Evolutionary conservation across 2,329 filamentous ascomycete genomes (phyloP).

Genomic region (Aurifilum marmelostoma): DNA sequence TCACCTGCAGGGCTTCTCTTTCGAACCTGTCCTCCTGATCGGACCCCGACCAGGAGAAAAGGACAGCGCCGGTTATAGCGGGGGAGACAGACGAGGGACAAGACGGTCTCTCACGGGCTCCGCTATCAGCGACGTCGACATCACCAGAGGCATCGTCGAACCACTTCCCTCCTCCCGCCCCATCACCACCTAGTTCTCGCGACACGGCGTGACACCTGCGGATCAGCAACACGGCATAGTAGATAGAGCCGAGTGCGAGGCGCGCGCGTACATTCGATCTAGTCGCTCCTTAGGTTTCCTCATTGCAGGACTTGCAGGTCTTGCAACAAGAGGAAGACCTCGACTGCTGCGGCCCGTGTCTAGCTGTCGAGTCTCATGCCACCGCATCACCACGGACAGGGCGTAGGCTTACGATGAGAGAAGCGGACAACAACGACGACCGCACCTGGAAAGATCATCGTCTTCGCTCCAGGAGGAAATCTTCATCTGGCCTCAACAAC

Average conservation of each 20-base stretch:
- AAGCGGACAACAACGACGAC: constrained; percentile 15
- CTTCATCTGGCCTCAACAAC: constrained; percentile 17
- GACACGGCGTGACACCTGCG: not conserved
- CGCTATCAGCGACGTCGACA: not conserved
- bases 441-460: constrained; percentile 11
- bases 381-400: not conserved
- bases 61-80: not conserved
- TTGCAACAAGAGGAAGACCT: not conserved
- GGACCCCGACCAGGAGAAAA: not conserved
- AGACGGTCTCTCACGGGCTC: not conserved
- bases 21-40: not conserved
- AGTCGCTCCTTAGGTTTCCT: not conserved
- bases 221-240: not conserved
- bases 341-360: not conserved
- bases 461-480: constrained; percentile 12
- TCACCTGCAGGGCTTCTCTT: not conserved
- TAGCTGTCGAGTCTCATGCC: not conserved
- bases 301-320: too few species aligned
- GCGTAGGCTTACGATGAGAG: constrained; percentile 10
- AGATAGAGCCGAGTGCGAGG: not conserved
- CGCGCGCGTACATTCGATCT: not conserved
- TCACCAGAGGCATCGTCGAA: not conserved
- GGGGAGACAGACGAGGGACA: not conserved
- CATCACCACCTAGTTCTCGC: not conserved
- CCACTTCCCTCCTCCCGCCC: not conserved